phyloP scores from a whole-genome alignment of 345 rosid species.

The Hibiscus tridactylites region DNA sequence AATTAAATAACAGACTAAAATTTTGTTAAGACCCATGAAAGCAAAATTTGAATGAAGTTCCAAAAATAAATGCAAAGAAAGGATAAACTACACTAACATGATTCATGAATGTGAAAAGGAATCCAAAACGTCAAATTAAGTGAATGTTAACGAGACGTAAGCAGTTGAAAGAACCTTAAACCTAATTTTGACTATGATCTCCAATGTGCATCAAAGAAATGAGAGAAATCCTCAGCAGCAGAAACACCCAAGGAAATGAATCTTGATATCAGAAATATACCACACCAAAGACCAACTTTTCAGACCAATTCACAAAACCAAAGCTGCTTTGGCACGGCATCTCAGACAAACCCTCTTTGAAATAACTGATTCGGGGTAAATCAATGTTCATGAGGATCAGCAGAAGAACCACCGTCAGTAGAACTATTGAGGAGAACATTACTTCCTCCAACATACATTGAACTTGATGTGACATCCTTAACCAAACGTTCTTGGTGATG shows the following conservation, averaged over 20 bases:
- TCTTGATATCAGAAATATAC: background rate
- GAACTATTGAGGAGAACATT: no score
- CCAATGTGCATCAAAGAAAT: background rate
- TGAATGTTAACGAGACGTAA: background rate
- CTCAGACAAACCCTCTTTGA: background rate
- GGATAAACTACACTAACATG: background rate
- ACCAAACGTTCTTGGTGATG: background rate
- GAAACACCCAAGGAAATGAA: background rate
- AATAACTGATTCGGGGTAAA: background rate
- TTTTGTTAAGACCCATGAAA: background rate
- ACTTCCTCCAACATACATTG: background rate
- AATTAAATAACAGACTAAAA: background rate
- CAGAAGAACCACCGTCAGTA: background rate
- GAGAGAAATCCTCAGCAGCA: background rate
- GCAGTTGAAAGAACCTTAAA: background rate
- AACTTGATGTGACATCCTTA: background rate
- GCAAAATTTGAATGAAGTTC: background rate
- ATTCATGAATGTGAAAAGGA: background rate
- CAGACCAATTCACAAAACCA: background rate
- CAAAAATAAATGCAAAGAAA: background rate
- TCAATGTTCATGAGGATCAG: background rate
- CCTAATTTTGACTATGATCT: background rate
- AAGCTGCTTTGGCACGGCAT: background rate
- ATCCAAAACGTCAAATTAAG: background rate
- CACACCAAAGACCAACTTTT: background rate